Evolutionary conservation across 2,329 filamentous ascomycete species (phyloP).

Genomic region (Fusarium setosum): DNA sequence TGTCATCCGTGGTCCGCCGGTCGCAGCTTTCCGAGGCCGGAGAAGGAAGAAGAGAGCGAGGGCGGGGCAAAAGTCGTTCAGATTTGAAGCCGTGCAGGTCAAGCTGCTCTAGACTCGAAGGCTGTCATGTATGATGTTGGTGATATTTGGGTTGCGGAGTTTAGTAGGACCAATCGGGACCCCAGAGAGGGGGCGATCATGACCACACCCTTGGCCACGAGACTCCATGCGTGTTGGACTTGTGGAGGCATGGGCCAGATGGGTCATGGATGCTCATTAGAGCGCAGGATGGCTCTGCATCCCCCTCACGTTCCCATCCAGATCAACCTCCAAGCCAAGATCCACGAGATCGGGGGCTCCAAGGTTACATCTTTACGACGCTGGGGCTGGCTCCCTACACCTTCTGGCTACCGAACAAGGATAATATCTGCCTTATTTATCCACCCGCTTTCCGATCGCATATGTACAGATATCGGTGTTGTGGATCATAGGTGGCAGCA

Average conservation of each 20-base stretch:
- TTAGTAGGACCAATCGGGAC: slow-evolving; percentile 3
- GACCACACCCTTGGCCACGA: slow-evolving; percentile 7
- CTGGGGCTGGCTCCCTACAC: neutral
- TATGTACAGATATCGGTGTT: neutral
- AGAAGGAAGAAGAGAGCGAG: neutral
- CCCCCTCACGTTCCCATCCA: slow-evolving; percentile 6
- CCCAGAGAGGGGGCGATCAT: slow-evolving; percentile 6
- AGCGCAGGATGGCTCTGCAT: slow-evolving; percentile 1
- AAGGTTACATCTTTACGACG: slow-evolving; percentile 10
- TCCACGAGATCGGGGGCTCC: slow-evolving; percentile 1
- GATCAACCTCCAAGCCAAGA: slow-evolving; percentile 5
- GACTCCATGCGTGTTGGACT: slow-evolving; percentile 9
- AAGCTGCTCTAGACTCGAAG: neutral
- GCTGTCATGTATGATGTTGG: slow-evolving; percentile 19
- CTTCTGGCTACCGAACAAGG: neutral
- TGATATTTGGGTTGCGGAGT: neutral
- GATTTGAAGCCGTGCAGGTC: slow-evolving; percentile 19
- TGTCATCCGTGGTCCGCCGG: neutral
- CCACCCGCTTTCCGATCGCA: slow-evolving; percentile 6
- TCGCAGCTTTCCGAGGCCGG: neutral
- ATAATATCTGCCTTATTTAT: neutral
- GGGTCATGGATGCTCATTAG: neutral
- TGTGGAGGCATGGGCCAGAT: slow-evolving; percentile 9
- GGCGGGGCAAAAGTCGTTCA: neutral
- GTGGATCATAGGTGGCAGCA: neutral